Percentiles rank a stretch among this genome's conserved stretches.
phyloP scores from a whole-genome alignment of 2,329 filamentous ascomycete species.

The Ascochyta viciae-villosae region DNA sequence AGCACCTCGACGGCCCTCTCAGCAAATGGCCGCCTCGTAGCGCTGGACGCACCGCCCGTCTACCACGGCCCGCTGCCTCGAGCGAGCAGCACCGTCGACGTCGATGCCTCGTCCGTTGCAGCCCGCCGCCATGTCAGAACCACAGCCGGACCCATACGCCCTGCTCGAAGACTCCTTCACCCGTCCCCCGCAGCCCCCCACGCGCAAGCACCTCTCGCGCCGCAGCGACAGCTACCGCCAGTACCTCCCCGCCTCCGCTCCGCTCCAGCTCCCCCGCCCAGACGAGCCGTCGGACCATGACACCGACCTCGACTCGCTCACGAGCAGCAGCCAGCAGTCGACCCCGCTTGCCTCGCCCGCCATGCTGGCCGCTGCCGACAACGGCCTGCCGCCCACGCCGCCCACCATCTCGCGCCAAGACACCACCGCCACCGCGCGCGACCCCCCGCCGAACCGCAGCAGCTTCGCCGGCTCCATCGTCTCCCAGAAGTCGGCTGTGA shows the following conservation, averaged over 20 bases:
- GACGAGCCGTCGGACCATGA: slow-evolving; percentile 36
- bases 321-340: slow-evolving; percentile 34
- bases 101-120: background rate
- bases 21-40: slow-evolving; percentile 34
- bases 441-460: slow-evolving; percentile 48
- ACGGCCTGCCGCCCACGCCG: slow-evolving; percentile 55
- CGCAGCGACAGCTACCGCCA: slow-evolving; percentile 36
- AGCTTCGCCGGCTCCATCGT: slow-evolving; percentile 49
- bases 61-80: background rate
- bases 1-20: slow-evolving; percentile 7
- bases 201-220: slow-evolving; percentile 37
- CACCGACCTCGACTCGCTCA: slow-evolving; percentile 29
- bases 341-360: slow-evolving; percentile 41
- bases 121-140: slow-evolving; percentile 29
- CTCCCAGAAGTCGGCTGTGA: slow-evolving; percentile 48
- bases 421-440: slow-evolving; percentile 29
- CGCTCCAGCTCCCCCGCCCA: slow-evolving; percentile 26
- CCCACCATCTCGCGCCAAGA: slow-evolving; percentile 49
- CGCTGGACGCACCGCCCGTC: slow-evolving; percentile 7
- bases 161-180: slow-evolving; percentile 44
- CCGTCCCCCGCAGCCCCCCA: slow-evolving; percentile 33
- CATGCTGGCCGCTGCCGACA: slow-evolving; percentile 37
- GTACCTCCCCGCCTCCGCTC: slow-evolving; percentile 30
- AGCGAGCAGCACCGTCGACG: background rate
- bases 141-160: slow-evolving; percentile 35